A percentile compares a stretch with the other conserved stretches of the same genome.
Evolutionary conservation across 257 asterid species (phyloP).

Genomic region (Lithospermum erythrorhizon): DNA sequence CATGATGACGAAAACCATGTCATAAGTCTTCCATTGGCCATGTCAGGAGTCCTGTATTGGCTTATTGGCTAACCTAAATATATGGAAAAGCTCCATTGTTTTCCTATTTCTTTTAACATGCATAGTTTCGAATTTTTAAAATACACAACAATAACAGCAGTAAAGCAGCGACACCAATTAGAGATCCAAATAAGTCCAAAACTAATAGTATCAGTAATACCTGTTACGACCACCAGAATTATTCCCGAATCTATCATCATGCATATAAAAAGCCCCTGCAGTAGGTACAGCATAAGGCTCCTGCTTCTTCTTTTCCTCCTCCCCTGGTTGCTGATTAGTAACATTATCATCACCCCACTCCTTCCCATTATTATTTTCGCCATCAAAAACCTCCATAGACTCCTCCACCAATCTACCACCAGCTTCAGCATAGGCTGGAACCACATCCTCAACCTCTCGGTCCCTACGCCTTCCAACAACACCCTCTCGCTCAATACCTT

Average conservation of each 20-base stretch:
- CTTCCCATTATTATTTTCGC: constrained; percentile 20
- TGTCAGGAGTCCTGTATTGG: background rate
- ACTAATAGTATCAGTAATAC: constrained; percentile 22
- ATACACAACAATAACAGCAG: background rate
- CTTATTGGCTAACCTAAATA: background rate
- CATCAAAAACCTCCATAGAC: constrained; percentile 20
- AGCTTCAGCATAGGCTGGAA: constrained; percentile 18
- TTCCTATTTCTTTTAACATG: background rate
- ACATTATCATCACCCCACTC: constrained; percentile 19
- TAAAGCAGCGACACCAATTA: background rate
- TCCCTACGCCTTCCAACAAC: constrained; percentile 18
- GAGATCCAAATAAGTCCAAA: background rate
- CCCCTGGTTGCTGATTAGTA: constrained; percentile 24
- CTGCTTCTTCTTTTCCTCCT: constrained; percentile 49
- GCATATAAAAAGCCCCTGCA: constrained; percentile 98
- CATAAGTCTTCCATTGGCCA: background rate
- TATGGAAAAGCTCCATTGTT: background rate
- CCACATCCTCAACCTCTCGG: constrained; percentile 20
- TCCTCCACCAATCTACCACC: constrained; percentile 19
- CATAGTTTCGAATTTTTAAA: background rate
- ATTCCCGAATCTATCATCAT: constrained; percentile 90
- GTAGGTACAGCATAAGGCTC: constrained; percentile 97
- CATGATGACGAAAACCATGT: background rate
- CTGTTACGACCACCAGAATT: constrained; percentile 68
- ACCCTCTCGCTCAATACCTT: constrained; percentile 12